Base-by-base conservation (phyloP, 768 basidiomycete genomes). In the Boletus reticuloceps region DNA sequence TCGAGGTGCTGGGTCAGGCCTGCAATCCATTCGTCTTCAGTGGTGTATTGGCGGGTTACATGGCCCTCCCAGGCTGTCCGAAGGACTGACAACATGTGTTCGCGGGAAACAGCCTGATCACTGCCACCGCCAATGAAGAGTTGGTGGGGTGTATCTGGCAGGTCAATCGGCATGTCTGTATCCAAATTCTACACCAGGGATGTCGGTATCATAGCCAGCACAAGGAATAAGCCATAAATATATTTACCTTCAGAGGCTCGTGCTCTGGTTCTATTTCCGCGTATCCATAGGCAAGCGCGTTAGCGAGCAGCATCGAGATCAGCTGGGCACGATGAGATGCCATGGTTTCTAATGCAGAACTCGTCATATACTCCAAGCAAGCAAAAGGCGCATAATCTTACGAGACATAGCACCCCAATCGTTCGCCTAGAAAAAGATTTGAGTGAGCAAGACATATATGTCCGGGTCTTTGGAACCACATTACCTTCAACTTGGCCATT, bases 371-470 rank as follows among this genome's bases (percentile, higher is more conserved):
- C 1, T 19, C 20, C 32, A 31, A 32, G 19, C 5, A n/a, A 13
- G 4, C 3, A 16, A 37, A 22, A 32, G 0, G 6, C 0, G 0
- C 16, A 8, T 17, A 1, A 6, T 67, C 82, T 47, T 59, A 86
- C 84, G 82, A 45, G 83, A 83, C 47, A 85, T 70, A 0, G 84
- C 74, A n/a, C 82, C 81, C 84, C 85, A 86, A 56, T 86, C 85
- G 34, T 84, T 84, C 4, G 80, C 77, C 83, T 84, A 53, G 8
- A 20, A 44, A 44, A 48, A 4, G 3, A 36, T 22, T 13, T 7
- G 4, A 39, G 22, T 52, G 19, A 60, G 44, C 9, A 37, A 17
- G 5, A 46, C 16, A 16, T 20, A 31, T n/a, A 34, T 17, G 20
- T 20, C 20, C 20, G 25, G 25, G 1, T 27, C 25, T 7, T 27